These are phyloP conservation scores for Cladophialophora exuberans DNA, from an alignment of 2,329 filamentous ascomycete genomes.

Conservation along the genomic window DNA sequence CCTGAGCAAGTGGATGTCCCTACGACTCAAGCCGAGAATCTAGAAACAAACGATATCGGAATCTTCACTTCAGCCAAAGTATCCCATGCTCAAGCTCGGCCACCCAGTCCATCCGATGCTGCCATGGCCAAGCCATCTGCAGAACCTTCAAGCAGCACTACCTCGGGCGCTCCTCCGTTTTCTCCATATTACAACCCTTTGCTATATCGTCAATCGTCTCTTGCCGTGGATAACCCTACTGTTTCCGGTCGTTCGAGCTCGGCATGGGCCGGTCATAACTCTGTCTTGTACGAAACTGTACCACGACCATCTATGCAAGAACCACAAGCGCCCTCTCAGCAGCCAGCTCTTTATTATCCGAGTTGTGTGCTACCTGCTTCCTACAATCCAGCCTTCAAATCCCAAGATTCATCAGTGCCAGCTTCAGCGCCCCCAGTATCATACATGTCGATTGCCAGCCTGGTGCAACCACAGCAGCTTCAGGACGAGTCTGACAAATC, in stretches of 20 bases:
- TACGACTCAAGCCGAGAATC: background rate
- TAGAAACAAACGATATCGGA: background rate
- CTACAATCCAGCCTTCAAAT: background rate
- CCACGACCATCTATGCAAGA: background rate
- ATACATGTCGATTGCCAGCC: slow-evolving; percentile 9
- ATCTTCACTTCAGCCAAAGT: background rate
- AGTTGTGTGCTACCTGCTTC: background rate
- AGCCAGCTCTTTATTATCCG: background rate
- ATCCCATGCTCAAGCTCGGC: slow-evolving; percentile 21
- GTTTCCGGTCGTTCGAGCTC: background rate
- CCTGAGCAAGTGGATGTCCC: background rate
- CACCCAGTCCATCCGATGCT: slow-evolving; percentile 44
- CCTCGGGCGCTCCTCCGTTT: background rate
- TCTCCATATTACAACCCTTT: too few relatives aligned
- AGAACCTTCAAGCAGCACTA: background rate
- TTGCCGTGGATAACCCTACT: background rate
- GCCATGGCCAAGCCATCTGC: slow-evolving; percentile 40
- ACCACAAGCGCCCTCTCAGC: background rate
- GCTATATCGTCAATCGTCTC: background rate
- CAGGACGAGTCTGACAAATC: background rate
- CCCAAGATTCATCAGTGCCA: background rate
- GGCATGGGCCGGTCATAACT: slow-evolving; percentile 23
- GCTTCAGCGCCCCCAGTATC: background rate
- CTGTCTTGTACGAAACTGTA: slow-evolving; percentile 19
- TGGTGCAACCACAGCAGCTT: background rate